A percentile compares a stretch with the other conserved stretches of the same genome.
These are phyloP conservation scores for Nicotiana otophora DNA, from an alignment of 257 asterid species.

Conservation along the genomic window DNA sequence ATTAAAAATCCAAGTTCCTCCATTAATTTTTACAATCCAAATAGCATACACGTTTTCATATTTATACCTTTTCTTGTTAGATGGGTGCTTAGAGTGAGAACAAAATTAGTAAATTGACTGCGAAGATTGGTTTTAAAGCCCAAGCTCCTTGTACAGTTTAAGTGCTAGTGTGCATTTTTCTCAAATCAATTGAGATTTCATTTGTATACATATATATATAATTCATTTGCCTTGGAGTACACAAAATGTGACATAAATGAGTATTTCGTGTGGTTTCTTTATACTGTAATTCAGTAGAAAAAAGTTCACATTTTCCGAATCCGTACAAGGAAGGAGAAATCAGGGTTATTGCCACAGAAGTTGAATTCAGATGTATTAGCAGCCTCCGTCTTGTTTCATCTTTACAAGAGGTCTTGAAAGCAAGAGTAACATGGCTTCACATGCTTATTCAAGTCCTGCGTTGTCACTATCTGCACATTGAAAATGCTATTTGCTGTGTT, in stretches of 20 bases:
- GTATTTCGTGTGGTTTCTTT: neutral
- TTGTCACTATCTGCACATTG: conserved; percentile 10
- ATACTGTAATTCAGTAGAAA: neutral
- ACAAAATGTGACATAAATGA: neutral
- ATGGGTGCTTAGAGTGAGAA: too few relatives aligned
- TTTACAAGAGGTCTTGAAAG: conserved; percentile 7
- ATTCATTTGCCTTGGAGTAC: neutral
- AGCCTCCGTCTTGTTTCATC: neutral
- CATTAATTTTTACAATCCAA: too few relatives aligned
- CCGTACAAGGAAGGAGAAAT: neutral
- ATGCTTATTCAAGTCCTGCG: conserved; percentile 14
- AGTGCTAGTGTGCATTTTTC: neutral
- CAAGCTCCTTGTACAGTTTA: neutral
- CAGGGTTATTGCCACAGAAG: neutral
- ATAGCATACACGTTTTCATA: too few relatives aligned
- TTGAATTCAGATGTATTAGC: neutral
- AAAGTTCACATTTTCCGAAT: neutral
- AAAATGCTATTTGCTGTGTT: conserved; percentile 13
- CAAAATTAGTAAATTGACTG: too few relatives aligned
- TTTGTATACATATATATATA: too few relatives aligned
- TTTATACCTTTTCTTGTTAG: too few relatives aligned
- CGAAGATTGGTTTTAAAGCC: neutral
- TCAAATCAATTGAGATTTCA: neutral
- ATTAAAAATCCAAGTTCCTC: too few relatives aligned
- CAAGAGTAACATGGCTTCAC: conserved; percentile 37